phyloP scores from a whole-genome alignment of 2,329 filamentous ascomycete species.

The Cercospora canescens region DNA sequence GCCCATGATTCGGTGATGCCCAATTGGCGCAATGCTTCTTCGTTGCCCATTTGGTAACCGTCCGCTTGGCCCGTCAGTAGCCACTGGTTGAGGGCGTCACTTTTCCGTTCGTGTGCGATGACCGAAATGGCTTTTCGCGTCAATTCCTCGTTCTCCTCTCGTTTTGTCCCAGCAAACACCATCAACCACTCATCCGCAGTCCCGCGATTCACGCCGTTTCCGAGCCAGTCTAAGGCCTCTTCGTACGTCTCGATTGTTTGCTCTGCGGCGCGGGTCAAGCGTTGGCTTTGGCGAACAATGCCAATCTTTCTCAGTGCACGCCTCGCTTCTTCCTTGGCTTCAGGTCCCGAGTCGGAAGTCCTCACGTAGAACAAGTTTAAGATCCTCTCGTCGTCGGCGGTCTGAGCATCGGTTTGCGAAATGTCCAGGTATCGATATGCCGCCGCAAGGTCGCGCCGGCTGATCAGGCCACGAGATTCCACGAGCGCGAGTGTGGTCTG shows the following conservation, averaged over 20 bases:
- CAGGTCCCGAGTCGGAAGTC: constrained; percentile 54
- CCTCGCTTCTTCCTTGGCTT: constrained; percentile 57
- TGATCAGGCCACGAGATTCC: constrained; percentile 59
- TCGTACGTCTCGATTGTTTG: constrained; percentile 60
- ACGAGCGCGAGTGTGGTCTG: constrained; percentile 58
- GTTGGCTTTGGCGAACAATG: constrained; percentile 56
- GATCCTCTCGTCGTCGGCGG: constrained; percentile 59
- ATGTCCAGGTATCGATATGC: constrained; percentile 64
- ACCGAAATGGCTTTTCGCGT: constrained; percentile 58
- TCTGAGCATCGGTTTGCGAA: constrained; percentile 41
- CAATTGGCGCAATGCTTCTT: constrained; percentile 54
- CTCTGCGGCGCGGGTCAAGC: constrained; percentile 59
- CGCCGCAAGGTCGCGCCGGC: constrained; percentile 55
- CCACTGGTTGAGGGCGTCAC: constrained; percentile 54
- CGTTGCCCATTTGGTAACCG: constrained; percentile 55
- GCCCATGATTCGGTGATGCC: constrained; percentile 28
- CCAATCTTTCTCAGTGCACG: constrained; percentile 62
- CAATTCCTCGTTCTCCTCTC: constrained; percentile 51
- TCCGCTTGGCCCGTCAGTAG: constrained; percentile 53
- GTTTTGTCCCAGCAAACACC: constrained; percentile 58
- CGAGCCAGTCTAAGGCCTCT: constrained; percentile 64
- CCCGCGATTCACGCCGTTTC: constrained; percentile 44
- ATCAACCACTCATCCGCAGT: constrained; percentile 59
- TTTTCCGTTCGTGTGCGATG: constrained; percentile 61
- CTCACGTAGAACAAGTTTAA: constrained; percentile 62